These are phyloP conservation scores for Colletotrichum falcatum DNA, from an alignment of 2,329 filamentous ascomycete genomes.

Conservation along the genomic window DNA sequence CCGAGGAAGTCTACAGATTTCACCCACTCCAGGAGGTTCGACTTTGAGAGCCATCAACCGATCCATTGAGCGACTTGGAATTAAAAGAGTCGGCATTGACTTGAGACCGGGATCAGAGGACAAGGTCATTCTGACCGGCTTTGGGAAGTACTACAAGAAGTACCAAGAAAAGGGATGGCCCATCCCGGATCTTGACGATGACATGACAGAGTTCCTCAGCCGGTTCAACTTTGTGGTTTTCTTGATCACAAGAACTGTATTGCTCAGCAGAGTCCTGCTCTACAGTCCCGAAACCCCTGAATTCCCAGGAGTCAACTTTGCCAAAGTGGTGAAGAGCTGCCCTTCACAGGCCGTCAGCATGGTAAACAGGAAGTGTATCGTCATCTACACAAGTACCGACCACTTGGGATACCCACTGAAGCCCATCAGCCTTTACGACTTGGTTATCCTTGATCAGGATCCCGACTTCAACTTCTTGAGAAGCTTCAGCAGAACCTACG, in stretches of 20 bases:
- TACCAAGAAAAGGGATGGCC: not conserved
- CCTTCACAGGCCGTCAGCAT: not conserved
- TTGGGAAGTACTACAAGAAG: not conserved
- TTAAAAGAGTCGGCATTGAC: not conserved
- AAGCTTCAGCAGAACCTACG: not conserved
- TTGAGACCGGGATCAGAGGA: not conserved
- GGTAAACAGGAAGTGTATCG: not conserved
- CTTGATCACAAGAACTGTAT: not conserved
- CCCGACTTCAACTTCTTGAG: not conserved
- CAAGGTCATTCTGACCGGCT: not conserved
- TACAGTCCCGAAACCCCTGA: not conserved
- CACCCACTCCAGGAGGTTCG: not conserved
- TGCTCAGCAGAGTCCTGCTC: not conserved
- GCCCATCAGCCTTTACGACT: not conserved
- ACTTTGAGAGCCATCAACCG: not conserved
- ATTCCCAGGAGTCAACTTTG: not conserved
- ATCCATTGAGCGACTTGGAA: not conserved
- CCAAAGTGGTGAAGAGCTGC: not conserved
- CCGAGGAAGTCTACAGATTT: not conserved
- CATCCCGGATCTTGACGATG: not conserved
- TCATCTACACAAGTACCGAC: not conserved
- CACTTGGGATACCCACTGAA: not conserved
- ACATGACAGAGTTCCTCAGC: not conserved
- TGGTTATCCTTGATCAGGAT: not conserved
- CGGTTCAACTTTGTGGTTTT: not conserved